Evolutionary conservation across 805 yeast genomes (phyloP), one percentile per base, ranked within the genome.

Genomic region (Kurtzmaniella fragi): DNA sequence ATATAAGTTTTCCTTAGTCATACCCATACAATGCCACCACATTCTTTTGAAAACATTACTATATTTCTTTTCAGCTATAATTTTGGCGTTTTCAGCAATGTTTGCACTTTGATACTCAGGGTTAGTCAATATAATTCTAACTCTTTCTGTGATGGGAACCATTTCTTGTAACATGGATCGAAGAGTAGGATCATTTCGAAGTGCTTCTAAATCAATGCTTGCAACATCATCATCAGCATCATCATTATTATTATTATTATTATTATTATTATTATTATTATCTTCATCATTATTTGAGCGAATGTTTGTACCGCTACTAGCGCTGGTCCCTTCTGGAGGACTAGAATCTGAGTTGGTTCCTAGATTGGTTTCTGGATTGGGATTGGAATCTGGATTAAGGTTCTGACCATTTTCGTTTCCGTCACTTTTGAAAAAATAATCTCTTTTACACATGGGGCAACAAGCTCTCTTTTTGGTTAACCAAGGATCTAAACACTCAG

Each of bases 401-500:
- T n/a, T n/a, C n/a, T n/a, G n/a, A n/a, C n/a, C 25, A 31, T 42
- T 37, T 34, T 40, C 23, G 17, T 35, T 15, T 10, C 26, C 17
- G 10, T 44, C 47, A 37, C 59, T 66, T 43, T 67, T 67, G 53
- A 64, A 63, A 50, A 70, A 77, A 54, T 80, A 81, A 54, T 80
- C 88, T 26, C 82, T 63, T 52, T 85, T 84, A 60, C 95, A 86
- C 68, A 82, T 78, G 7, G 95, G 95, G 55, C 95, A 86, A 49
- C 86, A 81, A 1, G 89, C 90, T 34, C 83, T 72, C 47, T 91
- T 67, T 45, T 76, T 75, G 2, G 78, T 80, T 34, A 86, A 64
- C 95, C 95, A 86, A 2, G 90, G 90, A 46, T 82, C 88, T 38
- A 87, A 71, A 59, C 95, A 86, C 13, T 73, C 81, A 16, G 80